These are phyloP conservation scores for Aphanoascus verrucosus DNA, from an alignment of 2,329 filamentous ascomycete genomes.

Conservation along the genomic window DNA sequence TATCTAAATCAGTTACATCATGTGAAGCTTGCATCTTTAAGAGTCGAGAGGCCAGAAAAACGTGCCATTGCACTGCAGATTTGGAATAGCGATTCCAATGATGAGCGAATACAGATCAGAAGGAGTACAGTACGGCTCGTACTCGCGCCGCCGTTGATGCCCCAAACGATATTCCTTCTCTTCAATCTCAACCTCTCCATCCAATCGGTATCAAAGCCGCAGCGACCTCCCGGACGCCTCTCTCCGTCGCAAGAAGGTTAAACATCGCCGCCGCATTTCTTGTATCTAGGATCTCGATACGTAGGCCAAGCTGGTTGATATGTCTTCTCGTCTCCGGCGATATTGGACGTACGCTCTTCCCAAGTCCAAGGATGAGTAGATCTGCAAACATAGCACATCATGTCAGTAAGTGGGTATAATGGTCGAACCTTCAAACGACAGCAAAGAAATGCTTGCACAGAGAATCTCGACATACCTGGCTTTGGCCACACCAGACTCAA, in stretches of 20 bases:
- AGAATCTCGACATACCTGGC: conserved; percentile 53
- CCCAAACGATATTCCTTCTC: background rate
- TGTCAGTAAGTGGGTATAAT: too few relatives aligned
- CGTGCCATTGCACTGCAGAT: too few relatives aligned
- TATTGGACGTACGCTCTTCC: conserved; percentile 62
- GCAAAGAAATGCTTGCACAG: conserved; percentile 1
- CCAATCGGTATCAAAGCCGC: conserved; percentile 66
- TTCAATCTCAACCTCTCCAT: background rate
- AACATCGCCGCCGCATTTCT: conserved; percentile 90
- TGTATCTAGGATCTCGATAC: conserved; percentile 82
- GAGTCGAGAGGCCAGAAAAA: too few relatives aligned
- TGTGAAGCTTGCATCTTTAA: too few relatives aligned
- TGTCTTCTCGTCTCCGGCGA: conserved; percentile 61
- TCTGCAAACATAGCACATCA: conserved; percentile 42
- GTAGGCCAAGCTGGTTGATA: conserved; percentile 68
- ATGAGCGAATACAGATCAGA: too few relatives aligned
- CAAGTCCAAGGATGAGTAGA: conserved; percentile 79
- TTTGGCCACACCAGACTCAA: conserved; percentile 74
- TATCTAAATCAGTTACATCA: too few relatives aligned
- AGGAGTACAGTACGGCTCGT: too few relatives aligned
- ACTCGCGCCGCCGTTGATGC: background rate
- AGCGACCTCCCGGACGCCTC: conserved; percentile 73
- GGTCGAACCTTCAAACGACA: too few relatives aligned
- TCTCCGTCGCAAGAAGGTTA: conserved; percentile 87
- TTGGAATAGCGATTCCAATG: too few relatives aligned